Percentiles rank a stretch among this genome's conserved stretches.
Conservation (phyloP, 257 asterid genomes). For the Oldenlandia corymbosa region DNA sequence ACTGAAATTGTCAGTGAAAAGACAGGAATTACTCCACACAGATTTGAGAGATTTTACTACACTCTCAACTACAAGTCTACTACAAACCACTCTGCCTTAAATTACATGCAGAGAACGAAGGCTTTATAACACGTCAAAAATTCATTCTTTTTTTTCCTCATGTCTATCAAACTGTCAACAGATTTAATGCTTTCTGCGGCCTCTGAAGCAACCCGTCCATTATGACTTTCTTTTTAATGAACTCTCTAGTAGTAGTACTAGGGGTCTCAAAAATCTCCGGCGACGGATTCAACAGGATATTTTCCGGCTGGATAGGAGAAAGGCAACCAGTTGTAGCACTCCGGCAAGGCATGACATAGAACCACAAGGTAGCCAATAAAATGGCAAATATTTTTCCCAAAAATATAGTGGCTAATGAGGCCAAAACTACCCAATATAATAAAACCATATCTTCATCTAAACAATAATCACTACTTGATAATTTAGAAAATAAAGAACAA, state of each 20-base stretch:
- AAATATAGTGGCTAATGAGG: slow-evolving; percentile 18
- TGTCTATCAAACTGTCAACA: too few species aligned
- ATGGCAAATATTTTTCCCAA: slow-evolving; percentile 31
- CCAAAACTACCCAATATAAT: slow-evolving; percentile 19
- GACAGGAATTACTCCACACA: too few species aligned
- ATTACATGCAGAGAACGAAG: neutral
- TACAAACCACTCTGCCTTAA: too few species aligned
- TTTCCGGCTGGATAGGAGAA: slow-evolving; percentile 2
- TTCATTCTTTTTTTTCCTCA: slow-evolving; percentile 2
- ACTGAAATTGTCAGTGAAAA: too few species aligned
- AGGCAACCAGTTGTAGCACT: neutral
- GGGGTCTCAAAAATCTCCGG: slow-evolving; percentile 3
- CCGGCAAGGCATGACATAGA: slow-evolving; percentile 17
- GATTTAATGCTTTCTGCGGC: slow-evolving; percentile 12
- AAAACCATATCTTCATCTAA: slow-evolving; percentile 8
- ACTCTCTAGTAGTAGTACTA: neutral
- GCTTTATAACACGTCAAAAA: neutral
- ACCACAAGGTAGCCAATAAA: slow-evolving; percentile 22
- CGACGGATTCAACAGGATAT: slow-evolving; percentile 6
- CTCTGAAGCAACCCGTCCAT: slow-evolving; percentile 10
- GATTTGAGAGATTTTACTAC: too few species aligned
- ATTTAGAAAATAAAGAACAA: slow-evolving; percentile 11
- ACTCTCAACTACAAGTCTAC: too few species aligned
- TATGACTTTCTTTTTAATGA: slow-evolving; percentile 7
- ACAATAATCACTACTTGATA: neutral